Percentiles rank a stretch among this genome's conserved stretches.
phyloP scores from a whole-genome alignment of 495 filamentous ascomycete species.

The Podospora pseudoanserina region DNA sequence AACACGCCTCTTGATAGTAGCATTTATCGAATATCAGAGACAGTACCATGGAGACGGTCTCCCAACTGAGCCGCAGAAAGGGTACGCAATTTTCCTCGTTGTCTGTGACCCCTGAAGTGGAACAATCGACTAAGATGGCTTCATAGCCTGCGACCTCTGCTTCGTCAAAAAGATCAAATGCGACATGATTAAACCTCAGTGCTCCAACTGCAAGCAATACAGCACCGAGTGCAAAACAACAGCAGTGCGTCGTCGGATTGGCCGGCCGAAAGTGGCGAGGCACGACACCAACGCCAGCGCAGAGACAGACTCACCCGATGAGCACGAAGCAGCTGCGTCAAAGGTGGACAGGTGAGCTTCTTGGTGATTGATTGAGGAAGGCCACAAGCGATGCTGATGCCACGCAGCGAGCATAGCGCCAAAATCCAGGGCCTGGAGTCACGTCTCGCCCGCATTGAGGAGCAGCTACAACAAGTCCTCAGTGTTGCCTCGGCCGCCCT shows the following conservation, averaged over 20 bases:
- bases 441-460: conserved; percentile 34
- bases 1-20: not conserved
- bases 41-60: conserved; percentile 1
- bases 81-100: not conserved
- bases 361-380: too few species aligned
- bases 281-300: not conserved
- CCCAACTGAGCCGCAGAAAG: conserved; percentile 9
- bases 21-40: not conserved
- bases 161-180: conserved; percentile 37
- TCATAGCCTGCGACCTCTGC: conserved; percentile 31
- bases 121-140: not conserved
- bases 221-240: conserved; percentile 32
- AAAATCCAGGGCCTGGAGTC: conserved; percentile 23
- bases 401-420: not conserved
- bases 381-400: not conserved
- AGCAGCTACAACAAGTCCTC: conserved; percentile 30
- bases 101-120: not conserved
- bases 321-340: not conserved
- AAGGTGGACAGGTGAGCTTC: not conserved
- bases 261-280: not conserved
- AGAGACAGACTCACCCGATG: not conserved
- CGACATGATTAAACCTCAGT: conserved; percentile 33
- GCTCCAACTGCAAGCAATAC: conserved; percentile 35
- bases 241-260: conserved; percentile 16
- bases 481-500: conserved; percentile 8